Evolutionary conservation across 2,329 filamentous ascomycete species (phyloP).

Genomic region (Aspergillus fructus): DNA sequence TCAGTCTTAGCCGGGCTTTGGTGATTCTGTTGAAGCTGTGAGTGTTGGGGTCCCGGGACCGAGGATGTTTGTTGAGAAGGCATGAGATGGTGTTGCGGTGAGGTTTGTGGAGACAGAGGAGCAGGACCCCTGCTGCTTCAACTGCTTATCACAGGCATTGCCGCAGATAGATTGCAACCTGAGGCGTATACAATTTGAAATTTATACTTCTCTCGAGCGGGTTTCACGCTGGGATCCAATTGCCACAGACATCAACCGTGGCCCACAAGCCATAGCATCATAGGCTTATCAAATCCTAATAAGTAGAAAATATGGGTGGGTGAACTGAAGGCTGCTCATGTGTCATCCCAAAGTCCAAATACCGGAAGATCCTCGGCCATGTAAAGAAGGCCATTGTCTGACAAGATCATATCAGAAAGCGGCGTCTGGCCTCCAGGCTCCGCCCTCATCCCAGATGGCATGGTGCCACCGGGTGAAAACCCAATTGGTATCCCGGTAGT

Average conservation of each 20-base stretch:
- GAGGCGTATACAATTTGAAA: neutral
- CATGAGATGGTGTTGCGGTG: neutral
- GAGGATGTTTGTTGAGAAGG: neutral
- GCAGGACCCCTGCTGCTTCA: neutral
- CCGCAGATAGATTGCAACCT: too few species aligned
- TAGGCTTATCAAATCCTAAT: neutral
- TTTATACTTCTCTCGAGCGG: too few species aligned
- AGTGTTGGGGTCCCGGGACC: too few species aligned
- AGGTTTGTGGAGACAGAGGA: neutral
- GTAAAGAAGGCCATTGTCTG: slow-evolving; percentile 34
- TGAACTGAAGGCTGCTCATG: slow-evolving; percentile 9
- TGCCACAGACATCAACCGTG: too few species aligned
- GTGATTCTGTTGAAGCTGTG: too few species aligned
- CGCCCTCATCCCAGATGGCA: slow-evolving; percentile 19
- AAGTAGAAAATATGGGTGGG: neutral
- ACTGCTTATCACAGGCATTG: neutral
- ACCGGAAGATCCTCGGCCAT: slow-evolving; percentile 35
- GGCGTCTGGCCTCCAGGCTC: slow-evolving; percentile 28
- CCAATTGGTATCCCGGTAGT: slow-evolving; percentile 34
- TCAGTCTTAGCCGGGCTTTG: too few species aligned
- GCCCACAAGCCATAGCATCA: too few species aligned
- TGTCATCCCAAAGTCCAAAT: slow-evolving; percentile 33
- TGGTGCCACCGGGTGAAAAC: slow-evolving; percentile 31
- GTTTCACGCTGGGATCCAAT: too few species aligned
- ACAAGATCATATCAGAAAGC: slow-evolving; percentile 32